phyloP scores from a whole-genome alignment of 1,284 basidiomycete genomes.

The Ceratobasidium theobromae region DNA sequence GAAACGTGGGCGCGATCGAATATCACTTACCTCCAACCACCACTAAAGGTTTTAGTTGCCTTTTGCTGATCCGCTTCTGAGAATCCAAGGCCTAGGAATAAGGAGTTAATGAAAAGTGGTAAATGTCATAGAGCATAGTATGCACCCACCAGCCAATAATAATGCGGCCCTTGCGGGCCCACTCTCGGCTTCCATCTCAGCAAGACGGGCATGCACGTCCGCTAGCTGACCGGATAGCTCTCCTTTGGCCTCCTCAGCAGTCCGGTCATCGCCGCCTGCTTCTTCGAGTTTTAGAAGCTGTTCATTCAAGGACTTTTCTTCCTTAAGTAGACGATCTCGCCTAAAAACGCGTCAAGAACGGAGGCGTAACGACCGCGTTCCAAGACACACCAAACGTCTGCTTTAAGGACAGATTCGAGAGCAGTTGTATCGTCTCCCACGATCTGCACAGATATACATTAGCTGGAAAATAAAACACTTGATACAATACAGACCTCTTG shows the following conservation, averaged over 20 bases:
- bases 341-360: not conserved
- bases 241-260: constrained; percentile 79
- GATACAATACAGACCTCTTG: constrained; percentile 71
- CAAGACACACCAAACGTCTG: constrained; percentile 76
- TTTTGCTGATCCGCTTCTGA: constrained; percentile 82
- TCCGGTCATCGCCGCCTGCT: constrained; percentile 51
- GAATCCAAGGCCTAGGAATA: constrained; percentile 78
- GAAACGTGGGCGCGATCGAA: not conserved
- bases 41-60: constrained; percentile 88
- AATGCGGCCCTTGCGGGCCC: constrained; percentile 92
- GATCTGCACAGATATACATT: constrained; percentile 51
- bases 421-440: constrained; percentile 92
- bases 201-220: constrained; percentile 86
- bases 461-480: constrained; percentile 1
- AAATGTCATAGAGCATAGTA: not conserved
- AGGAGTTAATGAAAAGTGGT: not conserved
- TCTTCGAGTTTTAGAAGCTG: constrained; percentile 70
- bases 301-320: constrained; percentile 75
- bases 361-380: not conserved
- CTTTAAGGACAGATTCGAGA: constrained; percentile 91
- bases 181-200: constrained; percentile 98
- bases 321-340: constrained; percentile 81
- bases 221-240: constrained; percentile 84
- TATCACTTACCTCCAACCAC: constrained; percentile 86
- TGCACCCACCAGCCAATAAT: constrained; percentile 71